Evolutionary conservation across 768 basidiomycete species (phyloP), one percentile per base, ranked within the genome.

Genomic region (Scleroderma bovista): DNA sequence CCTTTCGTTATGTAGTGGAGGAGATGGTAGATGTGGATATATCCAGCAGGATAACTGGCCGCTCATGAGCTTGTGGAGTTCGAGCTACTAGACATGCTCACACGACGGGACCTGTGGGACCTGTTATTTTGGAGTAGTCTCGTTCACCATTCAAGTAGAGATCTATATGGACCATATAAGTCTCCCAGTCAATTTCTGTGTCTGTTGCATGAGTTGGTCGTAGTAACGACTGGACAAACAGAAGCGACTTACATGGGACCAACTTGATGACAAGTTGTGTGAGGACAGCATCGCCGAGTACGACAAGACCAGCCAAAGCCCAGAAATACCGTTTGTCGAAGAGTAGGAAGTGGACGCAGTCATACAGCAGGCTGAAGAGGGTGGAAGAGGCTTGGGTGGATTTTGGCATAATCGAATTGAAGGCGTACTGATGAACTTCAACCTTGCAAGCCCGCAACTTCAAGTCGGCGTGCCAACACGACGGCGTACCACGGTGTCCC

Each of bases 101-200:
- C 94, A 97, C 94, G 9, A 95, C 72, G 9, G 88, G 91, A 15
- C 96, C 96, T 6, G 93, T 96, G 2, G 93, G 93, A 1, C 96
- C 96, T 49, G 79, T 73, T 44, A 99, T 86, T 51, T 73, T 67
- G 12, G 80, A 75, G 63, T 99, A 99, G 60, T 93, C 80, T 42
- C 84, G 75, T 64, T 94, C 86, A 31, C 93, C 93, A 48, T 80
- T 78, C 42, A 88, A 59, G 69, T 89, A 93, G 37, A 86, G 64
- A 49, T 84, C 76, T 1, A 88, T 78, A 47, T 98, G 96, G 46
- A 85, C 72, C 83, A 97, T 92, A 63, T 99, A 99, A 0, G 96
- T 97, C 60, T 85, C 79, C 84, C 91, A 98, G 70, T 99, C 96
- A 59, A 99, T 99, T 69, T 99, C 94, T 11, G 96, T 98, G 71